Evolutionary conservation across 176 grass and related monocot genomes (phyloP), one percentile per base, ranked within the genome.

Genomic region (Cenchrus purpureus): DNA sequence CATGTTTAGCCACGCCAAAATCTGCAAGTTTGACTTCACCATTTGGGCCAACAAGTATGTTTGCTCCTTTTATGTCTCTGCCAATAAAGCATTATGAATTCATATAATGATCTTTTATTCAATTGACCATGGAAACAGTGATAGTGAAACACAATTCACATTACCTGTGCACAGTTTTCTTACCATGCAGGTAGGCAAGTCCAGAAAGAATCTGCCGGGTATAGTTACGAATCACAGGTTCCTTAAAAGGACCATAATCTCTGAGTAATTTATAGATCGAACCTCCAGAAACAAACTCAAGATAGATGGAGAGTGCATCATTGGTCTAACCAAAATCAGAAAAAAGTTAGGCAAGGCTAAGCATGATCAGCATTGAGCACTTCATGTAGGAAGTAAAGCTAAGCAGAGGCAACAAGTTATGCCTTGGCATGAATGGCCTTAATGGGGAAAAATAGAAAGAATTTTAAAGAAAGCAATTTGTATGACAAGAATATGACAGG

Each of bases 1-100:
- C 97, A 94, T 99, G 93, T 87, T 99, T 99, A 82, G 97, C 97
- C 93, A 99, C 91, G 86, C 97, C 97, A 85, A 99, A 99, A 87
- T 99, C 97, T 88, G 93, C 93, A 85, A 99, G 88, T 86, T 99
- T 99, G 84, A 96, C 88, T 84, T 96, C 93, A 19, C 97, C 97
- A 86, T 92, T 94, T 75, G 93, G 82, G 69, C 86, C 93, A 13
- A 99, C 93, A 90, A 99, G 89, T 92, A 99, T 92, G 65, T 99
- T 99, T 89, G 97, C 97, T 53, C 97, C 97, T 94, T 99, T 99
- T 72, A 99, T 92, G 87, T 99, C 97, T 84, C 97, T 99, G 86
- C 44, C 73, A 92, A 37, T 65, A 59, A 83, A 85, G 16, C 44
- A 73, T 28, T 46, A 84, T 54, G 25, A 73, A 68, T 51, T 50